These are phyloP conservation scores for Hibiscus mutabilis DNA, from an alignment of 345 rosid genomes.

Conservation along the genomic window DNA sequence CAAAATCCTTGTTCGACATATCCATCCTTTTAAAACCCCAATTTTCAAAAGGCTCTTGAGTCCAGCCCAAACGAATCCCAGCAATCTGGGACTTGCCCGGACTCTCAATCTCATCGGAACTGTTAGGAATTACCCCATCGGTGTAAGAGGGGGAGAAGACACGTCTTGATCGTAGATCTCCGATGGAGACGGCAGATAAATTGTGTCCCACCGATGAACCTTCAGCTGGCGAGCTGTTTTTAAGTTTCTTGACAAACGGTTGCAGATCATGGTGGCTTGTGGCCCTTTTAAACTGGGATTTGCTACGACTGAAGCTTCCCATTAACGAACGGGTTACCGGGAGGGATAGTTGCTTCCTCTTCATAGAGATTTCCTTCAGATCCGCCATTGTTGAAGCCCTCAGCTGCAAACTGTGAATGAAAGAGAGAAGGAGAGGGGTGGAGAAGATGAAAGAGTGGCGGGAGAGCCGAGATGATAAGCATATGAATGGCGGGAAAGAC, in stretches of 20 bases:
- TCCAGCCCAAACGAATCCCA: background rate
- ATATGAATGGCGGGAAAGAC: background rate
- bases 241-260: slow-evolving; percentile 5
- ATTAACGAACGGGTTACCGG: slow-evolving; percentile 4
- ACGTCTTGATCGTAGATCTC: slow-evolving; percentile 55
- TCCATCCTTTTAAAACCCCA: background rate
- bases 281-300: slow-evolving; percentile 23
- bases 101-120: background rate
- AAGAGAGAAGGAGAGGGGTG: too few relatives aligned
- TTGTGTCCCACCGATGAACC: slow-evolving; percentile 3
- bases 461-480: background rate
- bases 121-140: background rate
- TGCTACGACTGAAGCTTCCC: slow-evolving; percentile 25
- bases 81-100: background rate
- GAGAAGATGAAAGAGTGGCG: background rate
- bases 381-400: slow-evolving; percentile 20
- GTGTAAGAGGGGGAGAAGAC: slow-evolving; percentile 37
- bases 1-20: too few relatives aligned
- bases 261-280: slow-evolving; percentile 4
- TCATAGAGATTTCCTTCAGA: slow-evolving; percentile 19
- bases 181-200: slow-evolving; percentile 25
- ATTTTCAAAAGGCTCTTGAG: background rate
- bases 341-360: slow-evolving; percentile 25
- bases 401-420: background rate
- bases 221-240: background rate